These are phyloP conservation scores for Graphilbum ipis-grandicollis DNA, from an alignment of 2,329 filamentous ascomycete genomes.

Conservation along the genomic window DNA sequence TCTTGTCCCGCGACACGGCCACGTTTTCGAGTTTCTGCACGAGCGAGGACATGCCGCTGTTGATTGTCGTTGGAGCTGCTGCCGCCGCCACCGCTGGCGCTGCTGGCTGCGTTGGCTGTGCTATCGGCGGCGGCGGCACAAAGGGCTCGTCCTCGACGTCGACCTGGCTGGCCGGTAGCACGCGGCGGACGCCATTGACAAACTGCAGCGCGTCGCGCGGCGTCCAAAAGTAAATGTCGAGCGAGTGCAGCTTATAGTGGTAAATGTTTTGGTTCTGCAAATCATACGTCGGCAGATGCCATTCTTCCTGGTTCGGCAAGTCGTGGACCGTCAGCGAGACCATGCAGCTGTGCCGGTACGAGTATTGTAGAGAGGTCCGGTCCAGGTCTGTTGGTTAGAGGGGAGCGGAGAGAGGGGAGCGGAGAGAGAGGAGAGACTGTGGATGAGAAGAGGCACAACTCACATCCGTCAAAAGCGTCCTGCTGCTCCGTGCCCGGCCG, in stretches of 20 bases:
- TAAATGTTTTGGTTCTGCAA: constrained; percentile 60
- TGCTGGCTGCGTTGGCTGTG: constrained; percentile 10
- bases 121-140: constrained; percentile 20
- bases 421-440: not conserved
- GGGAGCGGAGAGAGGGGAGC: not conserved
- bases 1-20: constrained; percentile 13
- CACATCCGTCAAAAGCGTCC: constrained; percentile 63
- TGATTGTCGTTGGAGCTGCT: no score
- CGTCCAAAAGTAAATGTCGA: constrained; percentile 71
- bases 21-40: constrained; percentile 58
- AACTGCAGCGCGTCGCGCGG: constrained; percentile 54
- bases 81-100: constrained; percentile 14
- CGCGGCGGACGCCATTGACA: constrained; percentile 47
- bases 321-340: constrained; percentile 49
- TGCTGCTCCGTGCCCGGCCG: constrained; percentile 57
- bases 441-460: constrained; percentile 16
- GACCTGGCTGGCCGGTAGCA: constrained; percentile 43
- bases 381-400: constrained; percentile 55
- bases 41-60: constrained; percentile 44
- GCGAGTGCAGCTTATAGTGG: constrained; percentile 57
- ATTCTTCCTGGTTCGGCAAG: constrained; percentile 36
- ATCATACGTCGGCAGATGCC: constrained; percentile 61
- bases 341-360: constrained; percentile 56
- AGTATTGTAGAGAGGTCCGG: constrained; percentile 46
- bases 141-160: constrained; percentile 48